These are phyloP conservation scores for Plasmopara viticola DNA, from an alignment of 352 stramenopile species.

Conservation along the genomic window DNA sequence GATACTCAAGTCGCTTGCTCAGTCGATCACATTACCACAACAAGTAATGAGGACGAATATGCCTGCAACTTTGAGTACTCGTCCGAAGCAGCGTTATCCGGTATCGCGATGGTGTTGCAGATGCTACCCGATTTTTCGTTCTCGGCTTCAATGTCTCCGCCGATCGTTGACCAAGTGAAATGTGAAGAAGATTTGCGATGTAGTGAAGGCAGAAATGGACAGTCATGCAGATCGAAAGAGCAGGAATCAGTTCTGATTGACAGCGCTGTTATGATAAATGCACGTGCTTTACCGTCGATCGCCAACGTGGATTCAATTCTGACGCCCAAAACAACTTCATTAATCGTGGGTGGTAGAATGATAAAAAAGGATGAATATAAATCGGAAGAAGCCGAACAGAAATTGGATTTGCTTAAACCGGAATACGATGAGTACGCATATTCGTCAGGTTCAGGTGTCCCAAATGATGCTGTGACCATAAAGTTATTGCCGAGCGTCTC, in stretches of 20 bases:
- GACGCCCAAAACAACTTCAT: neutral
- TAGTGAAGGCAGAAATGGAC: neutral
- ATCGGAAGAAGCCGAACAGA: slow-evolving; percentile 6
- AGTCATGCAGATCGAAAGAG: neutral
- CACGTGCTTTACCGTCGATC: neutral
- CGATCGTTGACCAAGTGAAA: slow-evolving; percentile 6
- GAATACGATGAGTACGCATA: slow-evolving; percentile 25
- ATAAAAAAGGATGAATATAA: slow-evolving; percentile 4
- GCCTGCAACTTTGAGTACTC: slow-evolving; percentile 33
- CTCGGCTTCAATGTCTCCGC: neutral
- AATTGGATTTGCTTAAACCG: neutral
- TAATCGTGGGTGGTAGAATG: slow-evolving; percentile 1
- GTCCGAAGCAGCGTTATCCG: slow-evolving; percentile 24
- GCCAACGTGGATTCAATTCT: neutral
- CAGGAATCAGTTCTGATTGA: neutral
- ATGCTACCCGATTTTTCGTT: slow-evolving; percentile 26
- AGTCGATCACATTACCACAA: neutral
- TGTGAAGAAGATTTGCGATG: slow-evolving; percentile 4
- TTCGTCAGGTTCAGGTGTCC: slow-evolving; percentile 15
- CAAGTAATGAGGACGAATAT: slow-evolving; percentile 6
- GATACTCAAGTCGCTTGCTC: neutral
- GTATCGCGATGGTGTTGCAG: slow-evolving; percentile 33
- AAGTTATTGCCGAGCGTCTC: slow-evolving; percentile 20
- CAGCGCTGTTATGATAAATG: neutral
- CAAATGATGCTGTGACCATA: slow-evolving; percentile 25